Evolutionary conservation across 495 filamentous ascomycete species (phyloP).

Genomic region (Podospora pseudopauciseta): DNA sequence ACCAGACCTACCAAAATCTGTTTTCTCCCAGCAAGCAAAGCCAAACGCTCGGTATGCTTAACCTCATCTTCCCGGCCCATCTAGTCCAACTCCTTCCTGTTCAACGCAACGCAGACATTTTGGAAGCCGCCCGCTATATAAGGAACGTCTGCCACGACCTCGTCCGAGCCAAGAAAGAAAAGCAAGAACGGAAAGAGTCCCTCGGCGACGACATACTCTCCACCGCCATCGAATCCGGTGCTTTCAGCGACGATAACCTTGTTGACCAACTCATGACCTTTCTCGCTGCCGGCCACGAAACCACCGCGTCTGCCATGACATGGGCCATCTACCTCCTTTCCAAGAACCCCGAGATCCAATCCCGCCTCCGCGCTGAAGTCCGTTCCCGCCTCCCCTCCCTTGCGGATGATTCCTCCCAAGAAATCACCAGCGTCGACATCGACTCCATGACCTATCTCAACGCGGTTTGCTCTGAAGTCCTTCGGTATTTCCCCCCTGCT

Average conservation of each 20-base stretch:
- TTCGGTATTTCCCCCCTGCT: constrained; percentile 48
- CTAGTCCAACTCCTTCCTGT: constrained; percentile 57
- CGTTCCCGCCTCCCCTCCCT: constrained; percentile 58
- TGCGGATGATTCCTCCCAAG: constrained; percentile 29
- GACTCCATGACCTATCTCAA: constrained; percentile 56
- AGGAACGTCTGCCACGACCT: constrained; percentile 60
- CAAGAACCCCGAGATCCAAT: constrained; percentile 46
- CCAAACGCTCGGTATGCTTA: constrained; percentile 44
- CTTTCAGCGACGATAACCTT: constrained; percentile 75
- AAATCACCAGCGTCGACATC: constrained; percentile 50
- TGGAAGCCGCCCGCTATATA: constrained; percentile 53
- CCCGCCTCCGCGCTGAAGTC: constrained; percentile 49
- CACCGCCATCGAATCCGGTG: constrained; percentile 71
- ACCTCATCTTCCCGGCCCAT: constrained; percentile 47
- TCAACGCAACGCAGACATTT: constrained; percentile 60
- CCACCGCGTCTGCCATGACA: constrained; percentile 54
- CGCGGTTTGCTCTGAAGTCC: constrained; percentile 46
- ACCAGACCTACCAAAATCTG: constrained; percentile 59
- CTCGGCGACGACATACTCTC: constrained; percentile 74
- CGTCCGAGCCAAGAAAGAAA: constrained; percentile 64
- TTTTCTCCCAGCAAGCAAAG: constrained; percentile 47
- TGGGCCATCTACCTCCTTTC: constrained; percentile 54
- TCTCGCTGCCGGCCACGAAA: constrained; percentile 86
- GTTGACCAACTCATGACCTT: constrained; percentile 95
- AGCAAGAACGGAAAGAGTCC: constrained; percentile 50